Conservation (phyloP, 495 filamentous ascomycete species). For the Penicilliopsis zonata region DNA sequence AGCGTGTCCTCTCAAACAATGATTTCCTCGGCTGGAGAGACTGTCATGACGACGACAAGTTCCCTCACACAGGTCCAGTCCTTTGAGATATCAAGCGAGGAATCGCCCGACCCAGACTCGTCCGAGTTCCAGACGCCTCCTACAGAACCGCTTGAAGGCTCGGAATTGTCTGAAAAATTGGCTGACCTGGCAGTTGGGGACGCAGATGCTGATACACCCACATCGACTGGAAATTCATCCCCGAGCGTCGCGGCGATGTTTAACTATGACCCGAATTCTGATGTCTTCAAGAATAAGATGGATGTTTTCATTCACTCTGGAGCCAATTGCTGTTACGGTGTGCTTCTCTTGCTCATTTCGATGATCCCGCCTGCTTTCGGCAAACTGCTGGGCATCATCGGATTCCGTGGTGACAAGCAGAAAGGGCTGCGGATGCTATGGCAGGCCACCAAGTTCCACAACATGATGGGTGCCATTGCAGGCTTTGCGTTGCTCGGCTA, state of each 20-base stretch:
- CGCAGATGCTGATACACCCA: slow-evolving; percentile 4
- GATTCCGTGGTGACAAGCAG: slow-evolving; percentile 84
- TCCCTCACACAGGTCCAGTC: slow-evolving; percentile 4
- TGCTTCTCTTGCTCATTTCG: slow-evolving; percentile 72
- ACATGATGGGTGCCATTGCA: slow-evolving; percentile 85
- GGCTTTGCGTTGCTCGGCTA: slow-evolving; percentile 71
- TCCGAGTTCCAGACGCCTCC: slow-evolving; percentile 1
- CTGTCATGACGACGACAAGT: slow-evolving; percentile 3
- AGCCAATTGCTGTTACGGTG: slow-evolving; percentile 76
- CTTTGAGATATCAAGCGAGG: slow-evolving; percentile 7
- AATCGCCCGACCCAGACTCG: slow-evolving; percentile 3
- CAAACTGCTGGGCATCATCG: slow-evolving; percentile 74
- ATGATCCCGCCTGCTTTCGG: slow-evolving; percentile 86
- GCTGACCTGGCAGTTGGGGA: slow-evolving; percentile 17
- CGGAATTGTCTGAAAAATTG: slow-evolving; percentile 18
- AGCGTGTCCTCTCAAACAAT: slow-evolving; percentile 4
- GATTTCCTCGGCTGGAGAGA: slow-evolving; percentile 6
- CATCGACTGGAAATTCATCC: slow-evolving; percentile 9
- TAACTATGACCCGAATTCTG: slow-evolving; percentile 36
- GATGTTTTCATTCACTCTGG: slow-evolving; percentile 86
- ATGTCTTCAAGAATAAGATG: slow-evolving; percentile 53
- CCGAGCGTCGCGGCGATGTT: slow-evolving; percentile 18
- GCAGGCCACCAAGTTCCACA: slow-evolving; percentile 78
- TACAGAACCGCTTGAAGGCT: slow-evolving; percentile 3
- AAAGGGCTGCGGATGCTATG: slow-evolving; percentile 77